Evolutionary conservation across 2,329 filamentous ascomycete genomes (phyloP).

Genomic region (Aspergillus ustus): DNA sequence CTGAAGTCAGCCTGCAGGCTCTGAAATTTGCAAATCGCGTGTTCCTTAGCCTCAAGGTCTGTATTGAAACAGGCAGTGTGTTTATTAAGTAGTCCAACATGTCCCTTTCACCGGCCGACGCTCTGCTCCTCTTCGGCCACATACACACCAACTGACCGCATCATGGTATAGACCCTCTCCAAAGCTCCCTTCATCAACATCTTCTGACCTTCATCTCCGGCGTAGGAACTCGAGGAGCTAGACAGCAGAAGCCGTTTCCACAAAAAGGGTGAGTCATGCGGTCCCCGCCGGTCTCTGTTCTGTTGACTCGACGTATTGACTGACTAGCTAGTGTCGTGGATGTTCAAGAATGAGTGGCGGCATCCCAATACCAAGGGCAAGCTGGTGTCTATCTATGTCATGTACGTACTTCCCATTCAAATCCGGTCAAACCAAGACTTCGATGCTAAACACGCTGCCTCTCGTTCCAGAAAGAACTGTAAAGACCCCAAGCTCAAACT

Average conservation of each 20-base stretch:
- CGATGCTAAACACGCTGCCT: neutral
- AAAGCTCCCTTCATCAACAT: neutral
- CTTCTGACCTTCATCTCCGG: neutral
- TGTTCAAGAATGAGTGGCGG: neutral
- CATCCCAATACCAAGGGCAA: neutral
- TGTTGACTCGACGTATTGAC: neutral
- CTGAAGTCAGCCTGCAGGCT: neutral
- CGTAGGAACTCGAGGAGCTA: neutral
- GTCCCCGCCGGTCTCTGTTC: neutral
- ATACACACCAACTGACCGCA: neutral
- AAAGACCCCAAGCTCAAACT: neutral
- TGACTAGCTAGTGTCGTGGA: neutral
- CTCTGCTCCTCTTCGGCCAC: neutral
- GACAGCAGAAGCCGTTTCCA: neutral
- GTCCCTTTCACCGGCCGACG: neutral
- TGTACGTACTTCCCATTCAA: neutral
- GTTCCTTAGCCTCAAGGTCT: neutral
- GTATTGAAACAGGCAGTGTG: neutral
- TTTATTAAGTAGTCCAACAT: neutral
- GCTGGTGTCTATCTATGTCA: neutral
- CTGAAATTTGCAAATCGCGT: neutral
- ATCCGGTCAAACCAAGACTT: neutral
- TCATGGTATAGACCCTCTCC: neutral
- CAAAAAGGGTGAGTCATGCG: neutral
- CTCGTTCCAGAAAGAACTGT: neutral